Base-by-base conservation (phyloP, 2,329 filamentous ascomycete genomes). In the Sordariomycetes sp. region DNA sequence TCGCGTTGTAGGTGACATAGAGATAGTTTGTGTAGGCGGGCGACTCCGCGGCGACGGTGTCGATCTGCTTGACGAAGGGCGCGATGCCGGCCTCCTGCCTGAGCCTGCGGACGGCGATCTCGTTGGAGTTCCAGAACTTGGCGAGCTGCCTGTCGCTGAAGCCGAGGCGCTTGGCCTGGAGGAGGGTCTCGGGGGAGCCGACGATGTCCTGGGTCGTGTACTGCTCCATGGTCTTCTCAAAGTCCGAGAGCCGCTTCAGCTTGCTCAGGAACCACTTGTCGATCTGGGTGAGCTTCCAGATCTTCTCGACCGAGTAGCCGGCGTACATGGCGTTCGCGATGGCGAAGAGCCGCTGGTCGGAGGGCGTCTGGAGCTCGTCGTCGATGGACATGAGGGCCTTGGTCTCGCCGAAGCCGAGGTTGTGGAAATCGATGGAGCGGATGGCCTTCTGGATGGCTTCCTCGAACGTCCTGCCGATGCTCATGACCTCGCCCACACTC, bases 381-480 rank as follows among this genome's bases (percentile, higher is more conserved):
- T 97, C 92, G 64, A 97, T 94, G 16, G 89, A 91, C 90, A 97
- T 97, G 52, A 97, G 80, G 2, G 91, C 91, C 67, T 86, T 84
- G 14, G 91, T 96, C 70, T 94, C 89, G 67, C 90, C 92, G 75
- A 97, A 99, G 34, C 94, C 94, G 25, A 96, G 80, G 70, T 97
- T 97, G 77, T 94, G 87, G 74, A 90, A 93, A 72, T 99, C 94
- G 59, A 97, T 93, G 48, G 90, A 87, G 55, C 94, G 87, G 66
- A 99, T 99, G 22, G 94, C 94, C 74, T 97, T 99, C 68, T 99
- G 94, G 50, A 99, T 96, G 10, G 94, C 94, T 74, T 99, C 94
- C 73, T 99, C 94, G 65, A 99, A 99, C 0, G 89, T 96, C 64
- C 94, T 81, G 59, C 94, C 94, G 65, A 99, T 97, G 67, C 89